Percentiles rank a stretch among this genome's conserved stretches.
phyloP scores from a whole-genome alignment of 352 stramenopile genomes.

The Phytophthora pistaciae region DNA sequence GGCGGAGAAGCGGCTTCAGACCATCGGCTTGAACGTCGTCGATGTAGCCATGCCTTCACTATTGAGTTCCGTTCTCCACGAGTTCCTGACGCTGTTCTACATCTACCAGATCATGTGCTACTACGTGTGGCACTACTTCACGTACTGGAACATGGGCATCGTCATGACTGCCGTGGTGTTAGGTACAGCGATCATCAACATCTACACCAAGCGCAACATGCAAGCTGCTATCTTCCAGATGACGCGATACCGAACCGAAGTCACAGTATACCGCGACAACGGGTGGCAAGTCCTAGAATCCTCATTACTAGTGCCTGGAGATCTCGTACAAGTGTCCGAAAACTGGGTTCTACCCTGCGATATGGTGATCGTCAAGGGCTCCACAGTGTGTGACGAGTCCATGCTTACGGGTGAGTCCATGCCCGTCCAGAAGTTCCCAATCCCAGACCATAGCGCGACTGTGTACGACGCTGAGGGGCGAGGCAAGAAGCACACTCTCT shows the following conservation, averaged over 20 bases:
- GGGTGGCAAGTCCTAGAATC: slow-evolving; percentile 47
- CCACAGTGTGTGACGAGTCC: slow-evolving; percentile 58
- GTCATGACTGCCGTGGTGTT: slow-evolving; percentile 51
- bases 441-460: slow-evolving; percentile 45
- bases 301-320: slow-evolving; percentile 48
- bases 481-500: slow-evolving; percentile 79
- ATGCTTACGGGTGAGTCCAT: slow-evolving; percentile 73
- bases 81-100: slow-evolving; percentile 59
- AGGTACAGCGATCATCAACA: slow-evolving; percentile 48
- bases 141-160: slow-evolving; percentile 55
- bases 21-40: slow-evolving; percentile 43
- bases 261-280: slow-evolving; percentile 54
- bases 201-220: slow-evolving; percentile 55
- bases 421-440: slow-evolving; percentile 74
- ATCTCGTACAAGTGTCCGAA: slow-evolving; percentile 54
- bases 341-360: slow-evolving; percentile 65
- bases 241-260: slow-evolving; percentile 58
- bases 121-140: slow-evolving; percentile 68
- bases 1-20: slow-evolving; percentile 28
- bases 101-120: slow-evolving; percentile 70
- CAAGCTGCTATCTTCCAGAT: slow-evolving; percentile 53
- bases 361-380: slow-evolving; percentile 63
- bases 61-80: slow-evolving; percentile 34
- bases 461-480: slow-evolving; percentile 49
- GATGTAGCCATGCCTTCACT: slow-evolving; percentile 55